Conservation (phyloP, 1,284 basidiomycete genomes). For the Ustilago curta region DNA sequence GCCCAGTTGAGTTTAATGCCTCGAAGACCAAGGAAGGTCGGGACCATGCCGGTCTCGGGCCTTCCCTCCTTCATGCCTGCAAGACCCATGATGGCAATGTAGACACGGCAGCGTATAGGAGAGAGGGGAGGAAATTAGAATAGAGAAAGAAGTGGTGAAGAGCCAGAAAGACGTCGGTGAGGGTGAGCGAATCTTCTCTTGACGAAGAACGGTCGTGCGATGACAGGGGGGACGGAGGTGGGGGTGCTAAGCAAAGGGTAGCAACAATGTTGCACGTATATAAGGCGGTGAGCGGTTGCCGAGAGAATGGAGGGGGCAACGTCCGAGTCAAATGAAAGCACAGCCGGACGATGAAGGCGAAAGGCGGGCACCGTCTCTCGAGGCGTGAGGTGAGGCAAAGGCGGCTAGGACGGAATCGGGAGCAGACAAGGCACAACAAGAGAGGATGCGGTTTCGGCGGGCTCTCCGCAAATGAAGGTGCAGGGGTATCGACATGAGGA, state of each 20-base stretch:
- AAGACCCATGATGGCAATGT: constrained; percentile 33
- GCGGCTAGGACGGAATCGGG: constrained; percentile 3
- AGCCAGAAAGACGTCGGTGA: not conserved
- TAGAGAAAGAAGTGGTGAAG: not conserved
- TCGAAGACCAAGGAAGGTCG: constrained; percentile 55
- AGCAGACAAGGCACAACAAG: not conserved
- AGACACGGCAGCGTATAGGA: not conserved
- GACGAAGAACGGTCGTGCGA: not conserved
- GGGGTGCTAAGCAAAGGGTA: not conserved
- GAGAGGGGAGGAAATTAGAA: not conserved
- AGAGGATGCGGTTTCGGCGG: not conserved
- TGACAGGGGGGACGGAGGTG: not conserved
- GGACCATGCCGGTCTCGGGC: constrained; percentile 50
- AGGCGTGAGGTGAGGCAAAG: not conserved
- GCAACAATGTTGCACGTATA: not conserved
- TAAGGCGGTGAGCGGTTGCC: not conserved
- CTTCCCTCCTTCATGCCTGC: constrained; percentile 34
- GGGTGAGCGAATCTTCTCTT: not conserved
- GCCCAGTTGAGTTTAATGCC: constrained; percentile 57
- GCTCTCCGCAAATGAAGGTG: constrained; percentile 7
- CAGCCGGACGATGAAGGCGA: constrained; percentile 2
- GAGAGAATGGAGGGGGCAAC: constrained; percentile 4
- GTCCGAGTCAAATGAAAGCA: not conserved
- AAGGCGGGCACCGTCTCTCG: no score
- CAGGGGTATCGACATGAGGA: not conserved